phyloP scores from a whole-genome alignment of 2,329 filamentous ascomycete genomes.

The Alternaria incomplexa region DNA sequence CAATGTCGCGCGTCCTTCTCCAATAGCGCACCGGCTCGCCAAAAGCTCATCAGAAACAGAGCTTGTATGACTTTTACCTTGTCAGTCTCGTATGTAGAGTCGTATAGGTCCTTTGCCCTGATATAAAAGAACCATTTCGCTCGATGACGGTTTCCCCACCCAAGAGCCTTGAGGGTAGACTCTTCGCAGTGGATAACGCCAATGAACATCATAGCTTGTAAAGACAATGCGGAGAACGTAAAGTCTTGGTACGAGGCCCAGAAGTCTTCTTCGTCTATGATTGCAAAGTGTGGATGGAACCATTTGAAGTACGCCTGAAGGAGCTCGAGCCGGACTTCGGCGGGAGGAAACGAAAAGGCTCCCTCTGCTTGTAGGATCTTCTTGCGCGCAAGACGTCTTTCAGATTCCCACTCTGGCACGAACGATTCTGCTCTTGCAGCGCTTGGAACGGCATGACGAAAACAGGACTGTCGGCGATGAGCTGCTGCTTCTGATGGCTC shows the following conservation, averaged over 20 bases:
- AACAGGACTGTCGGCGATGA: constrained; percentile 18
- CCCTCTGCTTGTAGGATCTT: constrained; percentile 49
- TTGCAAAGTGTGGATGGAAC: constrained; percentile 64
- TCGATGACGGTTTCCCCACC: constrained; percentile 56
- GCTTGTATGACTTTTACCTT: constrained; percentile 59
- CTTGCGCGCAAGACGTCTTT: constrained; percentile 44
- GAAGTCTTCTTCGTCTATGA: constrained; percentile 57
- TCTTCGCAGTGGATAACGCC: constrained; percentile 62
- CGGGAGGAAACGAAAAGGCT: constrained; percentile 55
- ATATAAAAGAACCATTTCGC: constrained; percentile 60
- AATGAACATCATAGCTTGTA: constrained; percentile 63
- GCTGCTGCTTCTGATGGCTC: constrained; percentile 41
- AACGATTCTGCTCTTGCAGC: constrained; percentile 43
- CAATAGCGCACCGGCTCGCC: constrained; percentile 56
- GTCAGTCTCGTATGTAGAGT: constrained; percentile 61
- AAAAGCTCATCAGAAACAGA: constrained; percentile 63
- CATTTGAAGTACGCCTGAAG: constrained; percentile 62
- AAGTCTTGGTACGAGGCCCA: constrained; percentile 49
- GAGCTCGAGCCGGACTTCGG: constrained; percentile 51
- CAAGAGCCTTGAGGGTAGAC: constrained; percentile 52
- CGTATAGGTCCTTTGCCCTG: constrained; percentile 59
- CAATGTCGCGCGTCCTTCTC: constrained; percentile 48
- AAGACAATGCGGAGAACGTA: constrained; percentile 56
- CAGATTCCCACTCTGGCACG: constrained; percentile 46
- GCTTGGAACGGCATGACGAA: constrained; percentile 43